These are phyloP conservation scores for Thelonectria blattea DNA, from an alignment of 2,329 filamentous ascomycete genomes.

Conservation along the genomic window DNA sequence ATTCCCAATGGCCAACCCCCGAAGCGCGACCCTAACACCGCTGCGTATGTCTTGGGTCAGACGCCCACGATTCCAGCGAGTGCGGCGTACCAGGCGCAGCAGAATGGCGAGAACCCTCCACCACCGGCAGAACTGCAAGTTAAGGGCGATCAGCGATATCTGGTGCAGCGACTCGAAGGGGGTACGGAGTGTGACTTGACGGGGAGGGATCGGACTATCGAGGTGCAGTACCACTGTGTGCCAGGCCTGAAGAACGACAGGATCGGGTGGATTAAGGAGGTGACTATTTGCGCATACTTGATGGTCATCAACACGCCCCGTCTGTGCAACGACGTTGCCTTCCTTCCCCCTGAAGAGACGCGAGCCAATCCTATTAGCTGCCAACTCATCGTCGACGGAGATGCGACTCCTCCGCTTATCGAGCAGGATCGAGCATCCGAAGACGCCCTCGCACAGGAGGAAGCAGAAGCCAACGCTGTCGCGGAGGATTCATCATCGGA, in stretches of 20 bases:
- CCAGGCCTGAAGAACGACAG: slow-evolving; percentile 74
- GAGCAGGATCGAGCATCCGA: slow-evolving; percentile 41
- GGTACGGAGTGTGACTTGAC: slow-evolving; percentile 90
- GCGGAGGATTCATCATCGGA: slow-evolving; percentile 40
- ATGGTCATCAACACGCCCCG: slow-evolving; percentile 93
- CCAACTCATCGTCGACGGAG: slow-evolving; percentile 67
- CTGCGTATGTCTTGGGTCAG: slow-evolving; percentile 79
- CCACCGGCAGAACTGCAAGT: slow-evolving; percentile 72
- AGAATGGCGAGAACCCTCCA: slow-evolving; percentile 36
- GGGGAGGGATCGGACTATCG: slow-evolving; percentile 78
- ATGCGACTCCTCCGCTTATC: slow-evolving; percentile 47
- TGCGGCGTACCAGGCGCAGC: slow-evolving; percentile 34
- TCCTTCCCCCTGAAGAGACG: slow-evolving; percentile 79
- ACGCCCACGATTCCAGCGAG: slow-evolving; percentile 43
- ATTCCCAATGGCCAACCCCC: slow-evolving; percentile 73
- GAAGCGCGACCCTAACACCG: slow-evolving; percentile 75
- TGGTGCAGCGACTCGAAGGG: slow-evolving; percentile 80
- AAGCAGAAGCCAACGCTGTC: slow-evolving; percentile 20
- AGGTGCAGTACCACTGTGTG: slow-evolving; percentile 82
- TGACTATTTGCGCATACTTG: slow-evolving; percentile 87
- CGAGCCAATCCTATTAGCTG: slow-evolving; percentile 80
- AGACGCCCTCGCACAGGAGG: slow-evolving; percentile 37
- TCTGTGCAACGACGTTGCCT: slow-evolving; percentile 86
- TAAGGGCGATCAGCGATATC: slow-evolving; percentile 83
- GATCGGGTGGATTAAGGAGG: slow-evolving; percentile 92